Conservation (phyloP, 2,329 filamentous ascomycete species). For the Sporothrix pallida region DNA sequence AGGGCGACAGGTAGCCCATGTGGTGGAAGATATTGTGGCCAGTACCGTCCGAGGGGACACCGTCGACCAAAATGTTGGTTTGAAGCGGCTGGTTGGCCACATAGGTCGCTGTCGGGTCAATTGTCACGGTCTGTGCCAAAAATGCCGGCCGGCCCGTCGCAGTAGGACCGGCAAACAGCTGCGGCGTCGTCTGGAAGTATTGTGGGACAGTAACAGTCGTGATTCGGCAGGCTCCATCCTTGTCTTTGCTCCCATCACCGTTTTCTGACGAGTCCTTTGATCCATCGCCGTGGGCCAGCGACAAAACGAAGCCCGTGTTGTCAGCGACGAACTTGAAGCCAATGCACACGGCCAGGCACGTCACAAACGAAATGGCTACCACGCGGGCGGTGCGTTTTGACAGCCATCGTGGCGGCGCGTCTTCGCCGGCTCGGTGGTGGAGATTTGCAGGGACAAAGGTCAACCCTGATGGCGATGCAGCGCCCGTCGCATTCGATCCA, state of each 20-base stretch:
- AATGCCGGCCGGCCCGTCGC: conserved; percentile 73
- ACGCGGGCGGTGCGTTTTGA: conserved; percentile 35
- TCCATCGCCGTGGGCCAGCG: conserved; percentile 4
- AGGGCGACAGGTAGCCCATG: conserved; percentile 73
- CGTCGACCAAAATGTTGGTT: conserved; percentile 70
- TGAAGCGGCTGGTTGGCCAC: conserved; percentile 73
- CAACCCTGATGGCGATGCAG: neutral
- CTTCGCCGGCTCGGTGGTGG: conserved; percentile 33
- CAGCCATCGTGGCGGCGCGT: conserved; percentile 29
- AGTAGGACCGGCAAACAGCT: conserved; percentile 68
- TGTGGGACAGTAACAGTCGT: conserved; percentile 54
- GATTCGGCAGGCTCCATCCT: conserved; percentile 37
- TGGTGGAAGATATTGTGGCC: conserved; percentile 64
- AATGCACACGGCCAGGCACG: conserved; percentile 39
- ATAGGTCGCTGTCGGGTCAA: conserved; percentile 68
- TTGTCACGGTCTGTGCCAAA: conserved; percentile 71
- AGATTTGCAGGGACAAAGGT: neutral
- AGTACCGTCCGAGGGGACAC: conserved; percentile 62
- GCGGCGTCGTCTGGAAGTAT: conserved; percentile 67
- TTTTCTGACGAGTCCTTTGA: neutral
- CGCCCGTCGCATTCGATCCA: neutral
- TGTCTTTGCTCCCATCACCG: neutral
- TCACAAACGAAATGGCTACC: conserved; percentile 38
- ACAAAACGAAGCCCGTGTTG: conserved; percentile 36
- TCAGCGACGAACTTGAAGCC: conserved; percentile 39